Conservation (phyloP, 768 basidiomycete genomes). For the Boletus sp. region DNA sequence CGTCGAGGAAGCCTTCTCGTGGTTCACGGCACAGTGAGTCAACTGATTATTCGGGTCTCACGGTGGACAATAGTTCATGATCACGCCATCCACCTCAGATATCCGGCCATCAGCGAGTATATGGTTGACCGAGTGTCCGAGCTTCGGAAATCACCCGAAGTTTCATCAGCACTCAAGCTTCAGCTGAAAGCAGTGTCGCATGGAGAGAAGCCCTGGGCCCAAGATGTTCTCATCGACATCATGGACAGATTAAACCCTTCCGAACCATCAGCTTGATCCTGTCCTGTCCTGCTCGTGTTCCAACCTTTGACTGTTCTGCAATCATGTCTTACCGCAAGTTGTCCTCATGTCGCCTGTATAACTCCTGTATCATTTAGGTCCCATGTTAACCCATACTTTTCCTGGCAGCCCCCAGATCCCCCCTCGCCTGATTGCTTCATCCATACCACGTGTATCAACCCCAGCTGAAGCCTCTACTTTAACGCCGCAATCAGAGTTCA, state of each 20-base stretch:
- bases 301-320: neutral
- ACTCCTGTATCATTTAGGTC: conserved; percentile 11
- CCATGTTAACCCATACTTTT: conserved; percentile 47
- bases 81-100: conserved; percentile 10
- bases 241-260: conserved; percentile 22
- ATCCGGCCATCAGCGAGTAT: conserved; percentile 12
- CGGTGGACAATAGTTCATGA: neutral
- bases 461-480: conserved; percentile 35
- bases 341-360: neutral
- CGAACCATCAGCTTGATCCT: conserved; percentile 2
- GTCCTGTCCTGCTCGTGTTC: neutral
- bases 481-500: conserved; percentile 22
- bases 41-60: neutral
- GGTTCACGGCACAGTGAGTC: conserved; percentile 33
- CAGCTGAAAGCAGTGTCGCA: conserved; percentile 23
- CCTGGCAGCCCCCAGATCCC: conserved; percentile 70
- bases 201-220: conserved; percentile 29
- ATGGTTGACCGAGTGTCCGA: conserved; percentile 21
- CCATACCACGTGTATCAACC: conserved; percentile 53
- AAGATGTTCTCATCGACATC: conserved; percentile 21
- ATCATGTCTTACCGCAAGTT: neutral
- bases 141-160: conserved; percentile 22
- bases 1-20: conserved; percentile 30
- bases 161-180: conserved; percentile 19
- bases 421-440: conserved; percentile 71